Evolutionary conservation across 768 basidiomycete genomes (phyloP), one percentile per base, ranked within the genome.

Genomic region (Astraeus odoratus): DNA sequence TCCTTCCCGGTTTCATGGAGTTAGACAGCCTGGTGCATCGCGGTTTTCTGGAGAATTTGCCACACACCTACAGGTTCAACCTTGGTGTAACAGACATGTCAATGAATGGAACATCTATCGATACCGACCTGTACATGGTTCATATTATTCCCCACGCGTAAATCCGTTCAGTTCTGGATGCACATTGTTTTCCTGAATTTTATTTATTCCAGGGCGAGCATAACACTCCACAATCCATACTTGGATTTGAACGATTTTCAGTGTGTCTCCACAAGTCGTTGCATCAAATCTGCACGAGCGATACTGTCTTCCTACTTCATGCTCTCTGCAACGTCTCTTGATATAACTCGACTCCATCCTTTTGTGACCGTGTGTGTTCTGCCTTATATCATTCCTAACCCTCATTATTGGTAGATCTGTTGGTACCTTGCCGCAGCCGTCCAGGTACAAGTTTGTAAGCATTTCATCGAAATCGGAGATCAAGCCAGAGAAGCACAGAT

Each of bases 361-460:
- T 88, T 87, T 56, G 82, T 84, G 18, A 81, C 82, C 52, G 88
- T 89, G 53, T 45, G 86, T 59, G 24, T 41, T 16, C 53, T 42
- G 18, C 41, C 25, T 37, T 46, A 18, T 44, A 25, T n/a, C 2
- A n/a, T 20, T 15, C 52, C 40, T 51, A 54, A 43, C 29, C 1
- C 19, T 46, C 43, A 51, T 61, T 37, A 41, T 56, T 34, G 38
- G 22, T 49, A 88, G 86, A 90, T 91, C 37, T 89, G 87, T 60
- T 92, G 88, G 88, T 91, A 92, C 63, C 77, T 92, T 13, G 89
- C 88, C 6, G 88, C 89, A 12, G 87, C 86, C 4, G 85, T 91
- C 4, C 82, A 89, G 58, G 80, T 91, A 38, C 87, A 91, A 54
- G 69, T 87, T 30, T 92, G 88, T 74, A 88, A 86, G 58, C 81